Percentiles rank a stretch among this genome's conserved stretches.
Conservation (phyloP, 148 eudicot species). For the Cornus kousa region DNA sequence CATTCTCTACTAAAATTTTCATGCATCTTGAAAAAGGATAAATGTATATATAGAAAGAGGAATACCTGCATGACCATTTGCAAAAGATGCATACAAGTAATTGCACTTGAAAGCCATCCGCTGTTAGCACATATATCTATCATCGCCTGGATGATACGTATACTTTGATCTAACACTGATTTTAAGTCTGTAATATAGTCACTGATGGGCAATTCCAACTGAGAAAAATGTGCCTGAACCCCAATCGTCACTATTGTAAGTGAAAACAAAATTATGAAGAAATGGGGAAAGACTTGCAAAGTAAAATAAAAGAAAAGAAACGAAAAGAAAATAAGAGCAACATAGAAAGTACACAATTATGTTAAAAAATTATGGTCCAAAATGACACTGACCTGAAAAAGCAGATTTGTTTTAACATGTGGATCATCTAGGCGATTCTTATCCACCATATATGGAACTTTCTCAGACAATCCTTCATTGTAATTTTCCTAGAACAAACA, state of each 20-base stretch:
- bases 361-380: neutral
- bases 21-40: neutral
- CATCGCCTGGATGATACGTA: slow-evolving; percentile 98
- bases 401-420: slow-evolving; percentile 92
- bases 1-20: neutral
- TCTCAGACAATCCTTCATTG: slow-evolving; percentile 65
- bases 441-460: slow-evolving; percentile 71
- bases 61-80: slow-evolving; percentile 99
- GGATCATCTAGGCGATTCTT: slow-evolving; percentile 90
- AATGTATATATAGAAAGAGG: neutral
- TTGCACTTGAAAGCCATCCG: slow-evolving; percentile 94
- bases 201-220: slow-evolving; percentile 80
- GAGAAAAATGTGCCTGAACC: slow-evolving; percentile 95
- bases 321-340: neutral
- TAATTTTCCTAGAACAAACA: slow-evolving; percentile 63
- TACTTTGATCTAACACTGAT: slow-evolving; percentile 97
- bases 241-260: slow-evolving; percentile 10
- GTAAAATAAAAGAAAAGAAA: neutral
- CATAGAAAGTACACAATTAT: neutral
- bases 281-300: neutral
- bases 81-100: slow-evolving; percentile 90
- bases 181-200: slow-evolving; percentile 95
- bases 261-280: slow-evolving; percentile 1
- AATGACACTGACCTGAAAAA: slow-evolving; percentile 60
- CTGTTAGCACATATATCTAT: slow-evolving; percentile 97